Base-by-base conservation (phyloP, 2,329 filamentous ascomycete genomes). In the Ophiostoma sp. region DNA sequence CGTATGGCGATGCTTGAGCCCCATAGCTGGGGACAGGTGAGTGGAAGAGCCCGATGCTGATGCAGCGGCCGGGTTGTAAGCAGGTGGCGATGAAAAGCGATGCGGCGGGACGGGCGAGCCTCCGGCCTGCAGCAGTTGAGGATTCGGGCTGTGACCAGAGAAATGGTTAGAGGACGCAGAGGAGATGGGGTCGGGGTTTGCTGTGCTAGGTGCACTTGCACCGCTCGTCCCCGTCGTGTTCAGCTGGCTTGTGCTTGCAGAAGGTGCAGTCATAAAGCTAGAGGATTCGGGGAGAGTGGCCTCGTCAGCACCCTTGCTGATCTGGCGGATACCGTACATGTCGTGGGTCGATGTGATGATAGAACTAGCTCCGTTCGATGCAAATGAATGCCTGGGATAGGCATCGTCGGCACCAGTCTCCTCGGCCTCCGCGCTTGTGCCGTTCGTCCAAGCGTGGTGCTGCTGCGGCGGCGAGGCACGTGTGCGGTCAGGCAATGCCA, bases 1-100 rank as follows among this genome's bases (percentile, higher is more conserved):
- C 0, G 92, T 97, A 78, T 97, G 90, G 72, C 93, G 87, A 70
- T 97, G 92, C 77, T 90, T 89, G 65, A 94, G 80, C 68, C 85
- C 84, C 27, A 84, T 78, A 40, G 81, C 80, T 16, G 83, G 82
- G 44, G 82, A 80, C 14, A 82, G 81, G 8, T 85, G 81, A 52
- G 87, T 83, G 62, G 82, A 77, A 69, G 83, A 58, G 36, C 18
- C 45, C 7, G 65, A 66, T n/a, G 52, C 38, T n/a, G 72, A 67
- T 0, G 69, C 79, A 3, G 78, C 76, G 45, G 79, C 74, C 40
- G 78, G 75, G 67, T 80, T 79, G 73, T 87, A 85, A 74, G 85
- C 75, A 66, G 88, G 82, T 9, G 89, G 87, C 2, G 88, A 87
- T 4, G 89, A 89, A 72, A 88, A 87, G 74, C 87, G 82, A 70